These are phyloP conservation scores for Olyra latifolia DNA, from an alignment of 176 grass and related monocot genomes.

Conservation along the genomic window DNA sequence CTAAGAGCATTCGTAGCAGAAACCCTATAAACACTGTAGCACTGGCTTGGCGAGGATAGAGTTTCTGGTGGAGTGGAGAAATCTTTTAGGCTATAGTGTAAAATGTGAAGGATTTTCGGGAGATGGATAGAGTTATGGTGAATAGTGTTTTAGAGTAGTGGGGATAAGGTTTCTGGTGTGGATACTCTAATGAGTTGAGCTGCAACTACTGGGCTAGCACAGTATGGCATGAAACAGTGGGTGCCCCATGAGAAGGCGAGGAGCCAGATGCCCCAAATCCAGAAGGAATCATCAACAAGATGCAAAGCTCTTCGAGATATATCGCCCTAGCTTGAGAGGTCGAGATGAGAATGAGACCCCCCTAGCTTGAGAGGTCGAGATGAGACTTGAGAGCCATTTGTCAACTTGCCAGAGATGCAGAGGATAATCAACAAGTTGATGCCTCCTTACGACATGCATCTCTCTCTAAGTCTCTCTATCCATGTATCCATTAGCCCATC, in stretches of 20 bases:
- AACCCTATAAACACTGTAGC: too few species aligned
- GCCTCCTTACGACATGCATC: not conserved
- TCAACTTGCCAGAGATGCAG: not conserved
- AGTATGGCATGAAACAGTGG: not conserved
- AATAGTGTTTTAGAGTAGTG: too few species aligned
- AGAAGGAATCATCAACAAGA: not conserved
- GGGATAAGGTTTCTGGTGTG: too few species aligned
- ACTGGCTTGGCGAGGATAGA: too few species aligned
- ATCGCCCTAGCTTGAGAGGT: not conserved
- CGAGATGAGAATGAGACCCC: not conserved
- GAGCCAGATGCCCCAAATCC: constrained; percentile 12
- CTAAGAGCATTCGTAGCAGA: too few species aligned
- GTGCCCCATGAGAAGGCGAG: constrained; percentile 2
- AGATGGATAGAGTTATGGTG: too few species aligned
- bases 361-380: not conserved
- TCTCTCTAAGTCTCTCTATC: not conserved
- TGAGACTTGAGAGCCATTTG: not conserved
- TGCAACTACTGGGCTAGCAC: too few species aligned
- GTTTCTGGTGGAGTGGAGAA: too few species aligned
- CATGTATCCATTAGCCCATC: not conserved
- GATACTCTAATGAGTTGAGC: too few species aligned
- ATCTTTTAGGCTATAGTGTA: too few species aligned
- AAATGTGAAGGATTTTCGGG: too few species aligned
- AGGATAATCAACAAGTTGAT: not conserved
- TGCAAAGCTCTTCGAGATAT: not conserved